Evolutionary conservation across 106 monocot genomes (phyloP), one percentile per base, ranked within the genome.

Genomic region (Dendrobium chrysotoxum): DNA sequence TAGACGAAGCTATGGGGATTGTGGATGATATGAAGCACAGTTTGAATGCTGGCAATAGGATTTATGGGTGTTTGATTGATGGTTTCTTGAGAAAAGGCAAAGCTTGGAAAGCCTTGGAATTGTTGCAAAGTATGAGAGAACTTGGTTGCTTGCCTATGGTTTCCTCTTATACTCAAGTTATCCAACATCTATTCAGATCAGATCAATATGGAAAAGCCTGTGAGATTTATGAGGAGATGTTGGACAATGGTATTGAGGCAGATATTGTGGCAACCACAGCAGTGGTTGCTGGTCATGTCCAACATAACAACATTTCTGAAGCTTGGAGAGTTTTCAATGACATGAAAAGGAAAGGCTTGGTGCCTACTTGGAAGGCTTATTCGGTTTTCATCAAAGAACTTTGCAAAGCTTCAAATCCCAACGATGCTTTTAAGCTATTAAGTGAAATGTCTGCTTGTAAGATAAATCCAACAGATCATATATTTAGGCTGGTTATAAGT

Each of bases 351-450:
- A 85, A 88, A 54, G 82, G 83, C 15, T 76, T 79, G 15, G 82
- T 23, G 13, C 88, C 87, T 10, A 88, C 77, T 41, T 80, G 64
- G 82, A 90, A 90, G 79, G 84, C 87, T 70, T 93, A 90, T 75
- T 86, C 83, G 11, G 86, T 90, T 66, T 89, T 97, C 80, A 86
- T 90, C 78, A 88, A 86, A 79, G 92, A 97, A 82, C 90, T 97
- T 5, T 92, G 93, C 66, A 89, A 89, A 84, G 83, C 85, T 55
- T 92, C 90, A 1, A 87, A 77, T 61, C 84, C 89, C 16, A 76
- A 81, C 21, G 93, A 93, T 50, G 93, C 90, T 25, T 74, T 90
- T 0, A 87, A 82, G 85, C 81, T 93, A 81, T 66, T 96, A 44
- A 81, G 77, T 50, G 91, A 91, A 75, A 90, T 96, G 91, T 77